Base-by-base conservation (phyloP, 805 yeast genomes). In the Metschnikowia gruessii region DNA sequence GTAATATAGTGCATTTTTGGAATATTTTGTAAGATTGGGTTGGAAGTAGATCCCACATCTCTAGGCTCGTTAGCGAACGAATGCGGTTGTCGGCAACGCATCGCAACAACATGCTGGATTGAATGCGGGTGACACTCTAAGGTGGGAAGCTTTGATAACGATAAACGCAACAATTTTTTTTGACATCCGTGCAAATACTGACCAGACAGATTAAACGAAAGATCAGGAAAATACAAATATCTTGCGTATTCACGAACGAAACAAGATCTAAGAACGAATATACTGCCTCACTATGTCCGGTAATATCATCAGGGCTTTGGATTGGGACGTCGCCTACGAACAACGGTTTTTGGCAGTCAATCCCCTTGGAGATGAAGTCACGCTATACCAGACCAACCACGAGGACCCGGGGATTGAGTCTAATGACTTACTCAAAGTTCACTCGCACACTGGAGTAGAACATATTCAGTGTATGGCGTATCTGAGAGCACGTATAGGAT, bases 341-440 rank as follows among this genome's bases (percentile, higher is more conserved):
- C 87, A 83, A 58, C 76, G 74, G 41, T 83, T 80, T 56, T 64
- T 87, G 11, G 82, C 87, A 0, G 83, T 85, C 6, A 84, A 81
- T 52, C 94, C 95, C 1, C 75, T 87, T 24, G 83, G 95, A 2
- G 96, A 90, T 60, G 92, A 85, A 55, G 83, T 88, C 2, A 68
- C 84, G 0, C 71, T 87, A 10, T 84, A 83, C 57, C 48, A 45
- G 38, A 49, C 46, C 16, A 61, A 62, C 49, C 70, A 59, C 43
- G 64, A 62, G 39, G 70, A 70, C 22, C 75, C 76, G 17, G 76
- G 76, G 21, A 71, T 75, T 8, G 84, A 80, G 43, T 58, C 67
- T 42, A 77, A 77, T 40, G 80, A 77, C 10, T 69, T 85, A 16
- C 57, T 68, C 17, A 82, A 78, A 54, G 56, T 80, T n/a, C 65